Evolutionary conservation across 1,139 yeast species (phyloP).

Genomic region (Casaregolazyma lundiana): DNA sequence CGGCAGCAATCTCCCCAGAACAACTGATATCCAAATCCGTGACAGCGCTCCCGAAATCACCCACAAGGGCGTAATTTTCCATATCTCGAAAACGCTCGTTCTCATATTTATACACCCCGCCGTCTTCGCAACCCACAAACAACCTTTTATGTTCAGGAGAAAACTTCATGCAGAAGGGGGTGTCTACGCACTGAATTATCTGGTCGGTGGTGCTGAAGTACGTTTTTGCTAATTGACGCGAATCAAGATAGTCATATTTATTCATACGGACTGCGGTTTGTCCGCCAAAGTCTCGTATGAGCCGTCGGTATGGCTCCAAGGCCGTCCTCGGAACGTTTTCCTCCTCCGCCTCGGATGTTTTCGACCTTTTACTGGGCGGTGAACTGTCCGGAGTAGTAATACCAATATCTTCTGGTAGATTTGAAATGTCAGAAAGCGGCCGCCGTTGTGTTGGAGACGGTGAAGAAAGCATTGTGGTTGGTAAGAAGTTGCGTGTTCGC

Average conservation of each 20-base stretch:
- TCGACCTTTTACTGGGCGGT: background rate
- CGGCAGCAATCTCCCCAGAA: background rate
- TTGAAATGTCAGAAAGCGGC: conserved; percentile 5
- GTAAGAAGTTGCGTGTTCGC: conserved; percentile 2
- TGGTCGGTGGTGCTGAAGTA: background rate
- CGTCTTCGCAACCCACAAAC: too few species aligned
- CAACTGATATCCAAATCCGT: background rate
- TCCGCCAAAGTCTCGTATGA: background rate
- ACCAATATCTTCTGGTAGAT: background rate
- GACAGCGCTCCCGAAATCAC: background rate
- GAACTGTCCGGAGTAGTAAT: conserved; percentile 1
- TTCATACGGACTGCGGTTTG: background rate
- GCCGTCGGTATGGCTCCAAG: background rate
- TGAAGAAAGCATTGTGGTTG: conserved; percentile 3
- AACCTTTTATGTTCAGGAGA: too few species aligned
- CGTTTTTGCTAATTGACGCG: background rate
- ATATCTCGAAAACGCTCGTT: too few species aligned
- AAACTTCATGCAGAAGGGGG: conserved; percentile 3
- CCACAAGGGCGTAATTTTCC: too few species aligned
- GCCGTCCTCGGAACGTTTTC: background rate
- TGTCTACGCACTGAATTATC: background rate
- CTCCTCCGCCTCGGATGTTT: background rate
- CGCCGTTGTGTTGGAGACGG: background rate
- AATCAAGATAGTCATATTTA: background rate
- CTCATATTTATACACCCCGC: too few species aligned